Conservation (phyloP, 345 rosid species). For the Acer campestre region DNA sequence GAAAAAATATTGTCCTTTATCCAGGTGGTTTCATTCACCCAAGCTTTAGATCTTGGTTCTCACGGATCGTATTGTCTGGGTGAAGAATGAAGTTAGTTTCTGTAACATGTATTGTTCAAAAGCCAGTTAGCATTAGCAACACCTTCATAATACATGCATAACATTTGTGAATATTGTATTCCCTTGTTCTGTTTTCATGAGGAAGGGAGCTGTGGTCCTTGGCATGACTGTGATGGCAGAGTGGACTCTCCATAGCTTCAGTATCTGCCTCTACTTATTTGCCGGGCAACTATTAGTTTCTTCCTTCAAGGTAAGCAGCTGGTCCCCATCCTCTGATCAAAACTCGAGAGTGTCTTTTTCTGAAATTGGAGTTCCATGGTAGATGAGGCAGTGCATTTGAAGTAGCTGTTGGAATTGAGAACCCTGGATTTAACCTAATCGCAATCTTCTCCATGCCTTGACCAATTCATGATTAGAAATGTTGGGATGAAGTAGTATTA, state of each 20-base stretch:
- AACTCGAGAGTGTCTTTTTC: background rate
- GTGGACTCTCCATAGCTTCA: background rate
- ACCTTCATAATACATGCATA: background rate
- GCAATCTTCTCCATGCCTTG: background rate
- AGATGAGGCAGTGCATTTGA: conserved; percentile 5
- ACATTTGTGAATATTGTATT: background rate
- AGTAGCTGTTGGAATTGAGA: conserved; percentile 4
- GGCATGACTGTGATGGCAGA: background rate
- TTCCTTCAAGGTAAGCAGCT: conserved; percentile 11
- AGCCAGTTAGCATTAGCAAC: background rate
- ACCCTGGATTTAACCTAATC: background rate
- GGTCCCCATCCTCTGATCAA: background rate
- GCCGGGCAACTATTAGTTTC: background rate
- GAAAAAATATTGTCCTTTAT: background rate
- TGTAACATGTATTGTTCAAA: background rate
- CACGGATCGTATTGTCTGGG: background rate
- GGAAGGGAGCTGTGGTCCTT: background rate
- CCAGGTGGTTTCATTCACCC: background rate
- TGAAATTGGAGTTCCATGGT: background rate
- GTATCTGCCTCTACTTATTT: background rate
- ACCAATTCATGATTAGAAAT: conserved; percentile 2
- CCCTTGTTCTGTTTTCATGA: conserved; percentile 2
- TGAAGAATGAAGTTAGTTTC: background rate
- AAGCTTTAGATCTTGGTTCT: background rate
- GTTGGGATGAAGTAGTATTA: background rate